Evolutionary conservation across 2,329 filamentous ascomycete genomes (phyloP).

Genomic region (Rhynchosporium agropyri): DNA sequence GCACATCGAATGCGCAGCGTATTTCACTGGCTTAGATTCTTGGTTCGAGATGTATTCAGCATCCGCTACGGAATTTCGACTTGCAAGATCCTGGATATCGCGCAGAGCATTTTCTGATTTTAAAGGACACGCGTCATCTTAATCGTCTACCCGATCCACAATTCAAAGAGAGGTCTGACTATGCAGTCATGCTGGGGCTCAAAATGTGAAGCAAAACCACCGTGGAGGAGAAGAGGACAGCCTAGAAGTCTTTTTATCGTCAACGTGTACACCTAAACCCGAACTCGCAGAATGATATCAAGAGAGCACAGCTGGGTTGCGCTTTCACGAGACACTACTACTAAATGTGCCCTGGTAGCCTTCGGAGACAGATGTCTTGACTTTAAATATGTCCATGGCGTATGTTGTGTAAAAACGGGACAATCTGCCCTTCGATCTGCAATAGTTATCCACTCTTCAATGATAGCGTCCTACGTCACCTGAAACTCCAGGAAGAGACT

Average conservation of each 20-base stretch:
- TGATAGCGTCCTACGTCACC: not conserved
- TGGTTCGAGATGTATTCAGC: constrained; percentile 17
- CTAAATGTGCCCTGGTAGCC: constrained; percentile 20
- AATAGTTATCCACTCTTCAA: constrained; percentile 5
- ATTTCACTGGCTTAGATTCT: constrained; percentile 18
- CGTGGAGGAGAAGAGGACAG: constrained; percentile 19
- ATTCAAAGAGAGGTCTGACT: constrained; percentile 21
- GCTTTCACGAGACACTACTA: constrained; percentile 17
- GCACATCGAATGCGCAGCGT: constrained; percentile 19
- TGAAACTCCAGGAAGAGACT: not conserved
- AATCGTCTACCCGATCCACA: constrained; percentile 3
- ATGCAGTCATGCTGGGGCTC: constrained; percentile 24
- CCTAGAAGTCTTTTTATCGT: constrained; percentile 22
- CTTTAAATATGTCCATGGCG: constrained; percentile 11
- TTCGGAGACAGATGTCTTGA: constrained; percentile 20
- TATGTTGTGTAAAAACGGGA: constrained; percentile 12
- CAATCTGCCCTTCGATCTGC: constrained; percentile 19
- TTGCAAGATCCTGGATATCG: constrained; percentile 16
- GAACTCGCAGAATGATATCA: constrained; percentile 21
- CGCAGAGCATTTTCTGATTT: constrained; percentile 16
- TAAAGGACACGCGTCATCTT: constrained; percentile 12
- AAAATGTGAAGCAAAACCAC: constrained; percentile 25
- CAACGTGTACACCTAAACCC: constrained; percentile 23
- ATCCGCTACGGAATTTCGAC: constrained; percentile 18
- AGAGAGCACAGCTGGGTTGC: constrained; percentile 25